Conservation (phyloP, 1,284 basidiomycete genomes). For the Trametes pubescens region DNA sequence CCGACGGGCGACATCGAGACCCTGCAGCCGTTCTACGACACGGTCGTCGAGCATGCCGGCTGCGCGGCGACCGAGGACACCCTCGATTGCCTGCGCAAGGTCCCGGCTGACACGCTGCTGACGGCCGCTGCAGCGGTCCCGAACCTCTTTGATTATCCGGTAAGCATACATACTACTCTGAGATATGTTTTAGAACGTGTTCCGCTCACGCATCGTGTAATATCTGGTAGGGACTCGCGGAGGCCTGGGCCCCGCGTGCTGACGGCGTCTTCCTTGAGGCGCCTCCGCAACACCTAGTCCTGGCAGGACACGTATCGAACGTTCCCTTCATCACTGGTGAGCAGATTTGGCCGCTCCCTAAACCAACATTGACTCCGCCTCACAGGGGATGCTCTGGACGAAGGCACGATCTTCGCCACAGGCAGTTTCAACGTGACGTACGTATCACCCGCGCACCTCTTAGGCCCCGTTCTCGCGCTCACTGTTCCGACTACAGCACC, state of each 20-base stretch:
- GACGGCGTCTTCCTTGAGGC: constrained; percentile 46
- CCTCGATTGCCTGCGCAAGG: constrained; percentile 56
- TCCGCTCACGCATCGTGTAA: neutral
- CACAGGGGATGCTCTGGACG: constrained; percentile 42
- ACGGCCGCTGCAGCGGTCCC: neutral
- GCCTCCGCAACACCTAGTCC: constrained; percentile 33
- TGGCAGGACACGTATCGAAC: constrained; percentile 34
- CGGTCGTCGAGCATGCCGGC: constrained; percentile 53
- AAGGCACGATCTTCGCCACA: constrained; percentile 42
- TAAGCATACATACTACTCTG: neutral
- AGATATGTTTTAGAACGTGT: neutral
- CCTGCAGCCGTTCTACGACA: constrained; percentile 49
- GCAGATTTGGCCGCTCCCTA: neutral
- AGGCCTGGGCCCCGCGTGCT: constrained; percentile 44
- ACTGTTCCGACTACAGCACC: constrained; percentile 1
- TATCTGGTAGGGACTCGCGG: neutral
- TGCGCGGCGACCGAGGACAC: constrained; percentile 53
- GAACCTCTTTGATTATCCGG: neutral
- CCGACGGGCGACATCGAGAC: constrained; percentile 39
- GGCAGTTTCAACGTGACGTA: constrained; percentile 30
- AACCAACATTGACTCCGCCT: neutral
- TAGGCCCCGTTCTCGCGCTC: too few relatives aligned
- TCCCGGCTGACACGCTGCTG: constrained; percentile 48
- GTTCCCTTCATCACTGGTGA: constrained; percentile 39
- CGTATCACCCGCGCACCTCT: neutral